Evolutionary conservation across 129 eudicot genomes (phyloP), one percentile per base, ranked within the genome.

Genomic region (Lactuca saligna): DNA sequence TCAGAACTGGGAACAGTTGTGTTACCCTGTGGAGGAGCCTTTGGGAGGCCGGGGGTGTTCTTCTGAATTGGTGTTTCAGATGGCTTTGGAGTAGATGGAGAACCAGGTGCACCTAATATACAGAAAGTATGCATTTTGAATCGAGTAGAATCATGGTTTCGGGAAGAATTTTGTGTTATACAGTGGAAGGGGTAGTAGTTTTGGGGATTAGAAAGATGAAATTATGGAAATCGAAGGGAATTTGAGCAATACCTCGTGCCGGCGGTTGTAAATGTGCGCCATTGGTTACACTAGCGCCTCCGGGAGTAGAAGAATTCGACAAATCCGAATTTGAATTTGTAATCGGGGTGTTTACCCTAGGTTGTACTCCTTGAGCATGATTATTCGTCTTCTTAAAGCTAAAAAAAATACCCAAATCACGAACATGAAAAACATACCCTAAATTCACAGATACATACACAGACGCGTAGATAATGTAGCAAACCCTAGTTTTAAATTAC

Each of bases 311-410:
- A 60, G 74, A 54, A 80, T 61, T 56, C 53, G 56, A 65, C 48
- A 75, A 76, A 66, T 79, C 82, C 8, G 61, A 29, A 70, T 60
- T 78, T 29, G 10, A 35, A 70, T 57, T 56, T 2, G 48, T 34
- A 58, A 14, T 69, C 3, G 56, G 74, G 61, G n/a, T 65, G 49
- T 50, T 54, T 7, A 54, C 87, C 75, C 80, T 69, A 53, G 71
- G 41, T 71, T 79, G 95, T 55, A 57, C 79, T 67, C 82, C 88
- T 82, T 82, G 95, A n/a, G 68, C 88, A 81, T 81, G 59, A 73
- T 6, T 73, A 69, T 48, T 71, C 57, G 61, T 11, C 84, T 85
- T 91, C 83, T 77, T 91, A 59, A 69, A 79, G 76, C 95, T 90
- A 37, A 64, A 15, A 60, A 34, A 34, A 74, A 4, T 31, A 57